phyloP scores from a whole-genome alignment of 169 alveolate genomes.

The Cryptosporidium tyzzeri region DNA sequence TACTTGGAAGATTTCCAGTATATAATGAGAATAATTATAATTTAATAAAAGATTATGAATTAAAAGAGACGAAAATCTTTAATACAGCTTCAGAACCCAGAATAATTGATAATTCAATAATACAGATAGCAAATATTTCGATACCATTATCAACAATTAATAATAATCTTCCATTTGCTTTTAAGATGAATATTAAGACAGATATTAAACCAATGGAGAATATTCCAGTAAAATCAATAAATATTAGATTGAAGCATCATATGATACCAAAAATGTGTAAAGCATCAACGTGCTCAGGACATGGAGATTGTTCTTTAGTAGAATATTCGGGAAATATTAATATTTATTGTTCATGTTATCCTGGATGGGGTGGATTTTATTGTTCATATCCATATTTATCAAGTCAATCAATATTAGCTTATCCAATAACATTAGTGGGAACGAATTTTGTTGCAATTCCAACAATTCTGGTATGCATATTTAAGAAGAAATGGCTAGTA shows the following conservation, averaged over 20 bases:
- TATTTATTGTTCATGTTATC: slow-evolving; percentile 70
- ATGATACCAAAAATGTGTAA: slow-evolving; percentile 30
- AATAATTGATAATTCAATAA: neutral
- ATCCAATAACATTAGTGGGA: slow-evolving; percentile 69
- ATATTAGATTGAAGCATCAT: slow-evolving; percentile 20
- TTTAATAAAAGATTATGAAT: slow-evolving; percentile 28
- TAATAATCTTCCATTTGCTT: slow-evolving; percentile 30
- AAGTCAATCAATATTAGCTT: slow-evolving; percentile 42
- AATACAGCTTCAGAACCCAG: slow-evolving; percentile 4
- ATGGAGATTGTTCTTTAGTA: slow-evolving; percentile 45
- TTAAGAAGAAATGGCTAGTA: slow-evolving; percentile 50
- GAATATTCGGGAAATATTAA: slow-evolving; percentile 40
- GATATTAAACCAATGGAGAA: neutral
- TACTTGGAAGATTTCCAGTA: slow-evolving; percentile 56
- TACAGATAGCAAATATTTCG: slow-evolving; percentile 18
- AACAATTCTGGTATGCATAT: slow-evolving; percentile 48
- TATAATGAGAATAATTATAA: slow-evolving; percentile 11
- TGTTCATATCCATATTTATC: slow-evolving; percentile 63
- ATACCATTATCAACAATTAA: slow-evolving; percentile 15
- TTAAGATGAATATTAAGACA: slow-evolving; percentile 25
- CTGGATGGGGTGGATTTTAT: slow-evolving; percentile 76
- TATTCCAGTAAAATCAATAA: slow-evolving; percentile 37
- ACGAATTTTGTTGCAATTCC: slow-evolving; percentile 74
- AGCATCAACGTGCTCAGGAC: slow-evolving; percentile 53
- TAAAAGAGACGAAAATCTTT: slow-evolving; percentile 26